Conservation (phyloP, 805 yeast species). For the Lipomyces mesembrius region DNA sequence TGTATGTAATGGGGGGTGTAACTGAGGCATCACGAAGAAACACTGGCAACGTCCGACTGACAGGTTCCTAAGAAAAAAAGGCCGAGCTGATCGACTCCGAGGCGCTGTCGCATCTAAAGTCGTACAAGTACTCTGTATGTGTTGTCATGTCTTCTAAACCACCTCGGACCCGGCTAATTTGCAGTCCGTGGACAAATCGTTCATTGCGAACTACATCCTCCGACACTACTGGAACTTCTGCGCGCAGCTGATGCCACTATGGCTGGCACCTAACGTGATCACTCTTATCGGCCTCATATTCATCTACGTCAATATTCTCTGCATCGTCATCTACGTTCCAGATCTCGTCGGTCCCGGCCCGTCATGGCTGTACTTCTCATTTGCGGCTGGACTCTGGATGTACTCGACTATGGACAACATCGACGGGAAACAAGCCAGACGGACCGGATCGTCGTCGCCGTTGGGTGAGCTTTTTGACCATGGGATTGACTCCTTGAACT, state of each 20-base stretch:
- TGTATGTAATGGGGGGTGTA: background rate
- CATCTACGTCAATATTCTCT: constrained; percentile 62
- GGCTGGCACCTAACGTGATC: constrained; percentile 94
- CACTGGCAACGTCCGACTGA: background rate
- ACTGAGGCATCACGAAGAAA: too few species aligned
- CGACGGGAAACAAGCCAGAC: constrained; percentile 87
- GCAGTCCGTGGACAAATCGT: constrained; percentile 74
- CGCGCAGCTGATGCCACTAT: constrained; percentile 77
- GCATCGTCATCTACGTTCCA: constrained; percentile 76
- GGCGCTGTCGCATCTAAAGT: constrained; percentile 39
- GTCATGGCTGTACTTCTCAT: constrained; percentile 74
- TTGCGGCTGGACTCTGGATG: constrained; percentile 81
- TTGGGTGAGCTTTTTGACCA: constrained; percentile 95
- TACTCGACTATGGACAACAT: constrained; percentile 97
- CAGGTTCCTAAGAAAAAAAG: constrained; percentile 12
- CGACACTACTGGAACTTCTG: constrained; percentile 86
- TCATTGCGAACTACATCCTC: constrained; percentile 73
- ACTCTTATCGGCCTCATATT: constrained; percentile 80
- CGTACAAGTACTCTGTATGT: constrained; percentile 42
- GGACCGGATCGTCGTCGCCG: constrained; percentile 90
- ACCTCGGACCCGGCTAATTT: constrained; percentile 27
- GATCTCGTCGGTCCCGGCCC: constrained; percentile 64
- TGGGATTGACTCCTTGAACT: constrained; percentile 74
- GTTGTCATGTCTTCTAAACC: constrained; percentile 1
- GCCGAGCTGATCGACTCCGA: constrained; percentile 33